These are phyloP conservation scores for Balansia obtecta DNA, from an alignment of 2,329 filamentous ascomycete species.

Conservation along the genomic window DNA sequence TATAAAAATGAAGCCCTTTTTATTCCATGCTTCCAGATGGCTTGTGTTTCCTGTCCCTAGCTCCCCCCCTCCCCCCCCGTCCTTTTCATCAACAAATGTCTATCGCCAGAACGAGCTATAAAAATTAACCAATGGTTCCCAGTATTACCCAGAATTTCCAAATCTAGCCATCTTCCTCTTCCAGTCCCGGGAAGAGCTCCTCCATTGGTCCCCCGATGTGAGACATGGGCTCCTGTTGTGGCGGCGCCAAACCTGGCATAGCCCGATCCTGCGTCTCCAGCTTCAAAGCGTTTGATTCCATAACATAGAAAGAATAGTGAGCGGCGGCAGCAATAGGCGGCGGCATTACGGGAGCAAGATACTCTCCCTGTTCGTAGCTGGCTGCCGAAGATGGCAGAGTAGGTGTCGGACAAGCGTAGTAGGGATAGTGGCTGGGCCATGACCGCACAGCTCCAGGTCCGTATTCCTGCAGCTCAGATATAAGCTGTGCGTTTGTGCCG, in stretches of 20 bases:
- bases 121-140: not conserved
- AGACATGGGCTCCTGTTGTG: not conserved
- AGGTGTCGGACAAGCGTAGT: not conserved
- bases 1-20: not conserved
- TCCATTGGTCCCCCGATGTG: slow-evolving; percentile 3
- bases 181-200: slow-evolving; percentile 2
- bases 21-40: no score
- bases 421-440: not conserved
- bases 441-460: not conserved
- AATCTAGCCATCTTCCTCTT: not conserved
- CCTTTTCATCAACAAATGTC: not conserved
- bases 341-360: not conserved
- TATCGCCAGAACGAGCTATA: not conserved
- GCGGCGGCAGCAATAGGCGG: not conserved
- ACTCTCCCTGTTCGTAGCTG: slow-evolving; percentile 3
- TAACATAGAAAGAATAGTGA: not conserved
- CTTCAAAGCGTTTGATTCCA: not conserved
- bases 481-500: not conserved
- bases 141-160: not conserved
- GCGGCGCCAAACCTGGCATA: not conserved
- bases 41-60: not conserved
- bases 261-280: not conserved
- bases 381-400: not conserved
- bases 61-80: not conserved
- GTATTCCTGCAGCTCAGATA: not conserved